Percentiles rank a stretch among this genome's conserved stretches.
Conservation (phyloP, 2,329 filamentous ascomycete genomes). For the Tolypocladium ophioglossoides region DNA sequence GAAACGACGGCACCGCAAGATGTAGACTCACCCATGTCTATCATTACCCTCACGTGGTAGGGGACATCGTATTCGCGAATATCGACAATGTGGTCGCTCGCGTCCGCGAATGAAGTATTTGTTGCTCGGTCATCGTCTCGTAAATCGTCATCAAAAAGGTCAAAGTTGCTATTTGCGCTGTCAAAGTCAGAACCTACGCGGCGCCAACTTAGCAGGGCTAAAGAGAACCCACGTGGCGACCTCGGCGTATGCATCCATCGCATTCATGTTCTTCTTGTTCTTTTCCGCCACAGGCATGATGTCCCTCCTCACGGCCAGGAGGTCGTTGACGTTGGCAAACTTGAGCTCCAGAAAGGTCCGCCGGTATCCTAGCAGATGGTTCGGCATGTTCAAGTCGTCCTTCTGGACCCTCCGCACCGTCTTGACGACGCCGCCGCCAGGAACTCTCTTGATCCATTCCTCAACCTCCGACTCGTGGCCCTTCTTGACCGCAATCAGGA, state of each 20-base stretch:
- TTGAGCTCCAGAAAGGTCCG: conserved; percentile 78
- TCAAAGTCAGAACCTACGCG: conserved; percentile 6
- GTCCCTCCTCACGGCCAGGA: conserved; percentile 73
- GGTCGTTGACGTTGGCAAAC: conserved; percentile 79
- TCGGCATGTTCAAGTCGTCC: conserved; percentile 90
- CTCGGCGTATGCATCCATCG: conserved; percentile 97
- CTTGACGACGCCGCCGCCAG: conserved; percentile 74
- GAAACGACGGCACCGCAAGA: background rate
- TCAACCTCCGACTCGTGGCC: conserved; percentile 88
- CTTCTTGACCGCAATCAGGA: conserved; percentile 80
- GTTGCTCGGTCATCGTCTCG: conserved; percentile 70
- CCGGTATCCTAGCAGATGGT: conserved; percentile 85
- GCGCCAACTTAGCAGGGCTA: background rate
- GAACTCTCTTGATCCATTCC: conserved; percentile 78
- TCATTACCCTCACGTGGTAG: conserved; percentile 97
- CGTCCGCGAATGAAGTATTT: conserved; percentile 68
- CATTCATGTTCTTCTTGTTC: conserved; percentile 92
- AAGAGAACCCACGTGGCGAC: conserved; percentile 63
- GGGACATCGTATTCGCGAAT: conserved; percentile 99
- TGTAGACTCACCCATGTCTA: conserved; percentile 61
- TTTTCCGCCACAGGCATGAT: conserved; percentile 89
- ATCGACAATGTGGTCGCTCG: conserved; percentile 95
- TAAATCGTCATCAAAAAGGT: conserved; percentile 89
- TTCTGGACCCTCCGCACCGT: conserved; percentile 68
- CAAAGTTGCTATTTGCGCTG: conserved; percentile 71